Evolutionary conservation across 805 yeast species (phyloP), one percentile per base, ranked within the genome.

Genomic region (Ogataea nitratoaversa): DNA sequence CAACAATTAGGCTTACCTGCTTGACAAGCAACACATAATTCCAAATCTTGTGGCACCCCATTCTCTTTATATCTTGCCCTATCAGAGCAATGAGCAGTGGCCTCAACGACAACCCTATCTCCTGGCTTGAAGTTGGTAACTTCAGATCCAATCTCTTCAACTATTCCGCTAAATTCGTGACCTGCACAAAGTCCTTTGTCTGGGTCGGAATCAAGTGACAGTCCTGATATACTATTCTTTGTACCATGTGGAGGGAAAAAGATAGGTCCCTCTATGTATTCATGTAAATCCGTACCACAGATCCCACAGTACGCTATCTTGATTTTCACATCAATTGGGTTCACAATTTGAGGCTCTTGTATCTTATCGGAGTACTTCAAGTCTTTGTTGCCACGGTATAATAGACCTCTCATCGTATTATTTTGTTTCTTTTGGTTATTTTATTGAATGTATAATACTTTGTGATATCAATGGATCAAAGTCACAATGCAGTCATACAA

Each of bases 201-300:
- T 29, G 31, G 31, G 8, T 5, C 17, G 11, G 11, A 17, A 16
- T 29, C 31, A 14, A 68, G 52, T 32, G 57, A 53, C 16, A 60
- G 53, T 8, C 69, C 70, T 2, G 73, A 68, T 14, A 75, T 55
- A 29, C 60, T 62, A 40, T 72, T 65, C 2, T 49, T 49, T 7
- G 29, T 30, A 16, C 49, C 50, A 8, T 42, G 38, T 58, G 62
- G 17, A 16, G 41, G 70, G 60, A 77, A 76, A 54, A 80, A 78
- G 40, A 76, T 75, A 8, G 86, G 84, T 1, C 81, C 82, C 20
- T 72, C 77, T 20, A 62, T 48, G 48, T 66, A 78, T 55, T 81
- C 79, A 48, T 77, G 81, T 30, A 78, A 59, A 54, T 78, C 84
- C 1, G 80, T 68, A 20, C 84, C 84, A 51, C 85, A 79, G 32